Percentiles rank a stretch among this genome's conserved stretches.
Conservation (phyloP, 177 flowering plant species). For the Vitis hybrid region DNA sequence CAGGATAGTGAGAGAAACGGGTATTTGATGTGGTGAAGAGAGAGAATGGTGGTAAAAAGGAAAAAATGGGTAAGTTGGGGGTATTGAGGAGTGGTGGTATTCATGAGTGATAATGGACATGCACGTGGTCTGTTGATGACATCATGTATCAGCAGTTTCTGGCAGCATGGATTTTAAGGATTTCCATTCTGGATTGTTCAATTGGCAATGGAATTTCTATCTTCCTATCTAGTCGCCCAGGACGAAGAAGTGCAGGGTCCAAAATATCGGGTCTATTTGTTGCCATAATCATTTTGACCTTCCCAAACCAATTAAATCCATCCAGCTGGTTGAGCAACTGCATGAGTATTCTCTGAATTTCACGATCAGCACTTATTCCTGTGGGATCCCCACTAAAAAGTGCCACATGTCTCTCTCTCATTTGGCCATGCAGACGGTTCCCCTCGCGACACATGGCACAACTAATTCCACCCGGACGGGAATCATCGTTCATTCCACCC, state of each 20-base stretch:
- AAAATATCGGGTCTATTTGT: constrained; percentile 94
- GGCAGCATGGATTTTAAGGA: constrained; percentile 91
- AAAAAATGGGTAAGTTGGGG: too few species aligned
- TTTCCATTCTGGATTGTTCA: constrained; percentile 90
- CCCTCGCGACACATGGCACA: too few species aligned
- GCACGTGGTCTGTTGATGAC: constrained; percentile 10
- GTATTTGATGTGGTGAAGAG: too few species aligned
- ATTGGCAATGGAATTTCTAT: constrained; percentile 93
- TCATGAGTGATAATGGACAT: too few species aligned
- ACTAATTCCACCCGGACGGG: too few species aligned
- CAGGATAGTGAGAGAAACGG: too few species aligned
- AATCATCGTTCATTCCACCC: too few species aligned
- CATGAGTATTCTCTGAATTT: constrained; percentile 90
- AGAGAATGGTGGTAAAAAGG: too few species aligned
- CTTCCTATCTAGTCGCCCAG: constrained; percentile 87
- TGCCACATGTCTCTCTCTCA: too few species aligned
- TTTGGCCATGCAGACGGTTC: too few species aligned
- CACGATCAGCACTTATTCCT: constrained; percentile 84
- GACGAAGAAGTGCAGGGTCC: constrained; percentile 97
- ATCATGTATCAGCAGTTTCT: constrained; percentile 90
- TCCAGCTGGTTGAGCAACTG: constrained; percentile 94
- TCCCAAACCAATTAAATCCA: constrained; percentile 91
- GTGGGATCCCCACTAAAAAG: too few species aligned
- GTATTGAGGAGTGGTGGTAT: too few species aligned
- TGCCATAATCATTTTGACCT: constrained; percentile 99